Percentiles rank a stretch among this genome's conserved stretches.
These are phyloP conservation scores for Pseudonitzschia delicatissima DNA, from an alignment of 108 stramenopile species.

Conservation along the genomic window DNA sequence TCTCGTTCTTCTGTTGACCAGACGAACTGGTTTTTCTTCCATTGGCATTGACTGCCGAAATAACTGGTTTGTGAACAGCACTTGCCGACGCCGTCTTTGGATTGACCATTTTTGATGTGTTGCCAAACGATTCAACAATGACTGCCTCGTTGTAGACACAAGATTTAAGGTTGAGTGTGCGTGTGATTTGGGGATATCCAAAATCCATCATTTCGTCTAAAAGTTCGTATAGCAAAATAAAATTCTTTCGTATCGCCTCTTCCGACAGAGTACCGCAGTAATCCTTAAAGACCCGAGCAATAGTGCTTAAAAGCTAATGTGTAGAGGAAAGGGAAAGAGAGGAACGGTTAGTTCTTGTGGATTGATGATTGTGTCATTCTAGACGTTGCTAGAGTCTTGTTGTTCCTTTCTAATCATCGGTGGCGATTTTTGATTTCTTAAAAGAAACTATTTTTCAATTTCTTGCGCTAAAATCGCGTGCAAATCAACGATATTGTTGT, in stretches of 20 bases:
- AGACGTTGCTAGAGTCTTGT: too few species aligned
- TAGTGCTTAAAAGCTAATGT: slow-evolving; percentile 88
- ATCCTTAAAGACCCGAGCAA: slow-evolving; percentile 99
- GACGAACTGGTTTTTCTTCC: slow-evolving; percentile 53
- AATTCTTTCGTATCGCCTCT: slow-evolving; percentile 99
- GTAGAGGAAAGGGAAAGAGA: too few species aligned
- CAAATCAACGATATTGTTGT: slow-evolving; percentile 6
- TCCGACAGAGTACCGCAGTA: slow-evolving; percentile 98
- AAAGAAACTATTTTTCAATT: too few species aligned
- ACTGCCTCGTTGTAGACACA: slow-evolving; percentile 99
- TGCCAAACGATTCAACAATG: slow-evolving; percentile 70
- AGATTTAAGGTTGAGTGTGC: slow-evolving; percentile 95
- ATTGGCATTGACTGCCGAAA: slow-evolving; percentile 73
- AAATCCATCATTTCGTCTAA: slow-evolving; percentile 99
- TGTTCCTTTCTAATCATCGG: too few species aligned
- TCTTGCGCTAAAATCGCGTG: not conserved
- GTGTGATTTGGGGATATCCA: slow-evolving; percentile 96
- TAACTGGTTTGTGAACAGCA: slow-evolving; percentile 95
- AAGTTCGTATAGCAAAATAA: slow-evolving; percentile 98
- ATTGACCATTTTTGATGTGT: slow-evolving; percentile 88
- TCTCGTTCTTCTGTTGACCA: slow-evolving; percentile 94
- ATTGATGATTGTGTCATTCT: too few species aligned
- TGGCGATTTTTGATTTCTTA: too few species aligned
- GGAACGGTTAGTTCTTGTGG: too few species aligned
- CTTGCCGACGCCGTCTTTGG: slow-evolving; percentile 95